A percentile compares a stretch with the other conserved stretches of the same genome.
Conservation (phyloP, 2,329 filamentous ascomycete species). For the Exophiala sp. region DNA sequence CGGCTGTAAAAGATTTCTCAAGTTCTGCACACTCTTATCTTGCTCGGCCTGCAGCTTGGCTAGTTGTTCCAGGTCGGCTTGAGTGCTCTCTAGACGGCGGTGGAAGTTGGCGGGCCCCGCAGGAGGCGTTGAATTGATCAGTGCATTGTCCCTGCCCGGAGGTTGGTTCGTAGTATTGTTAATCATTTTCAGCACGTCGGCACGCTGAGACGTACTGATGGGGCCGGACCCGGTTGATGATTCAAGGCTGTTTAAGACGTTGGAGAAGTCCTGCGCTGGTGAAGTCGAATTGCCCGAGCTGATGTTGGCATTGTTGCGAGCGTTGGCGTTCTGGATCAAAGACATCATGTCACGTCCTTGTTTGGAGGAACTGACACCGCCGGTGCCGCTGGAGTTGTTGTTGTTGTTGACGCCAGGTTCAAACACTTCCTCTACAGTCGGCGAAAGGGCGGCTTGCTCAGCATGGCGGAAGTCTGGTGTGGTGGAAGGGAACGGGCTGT, state of each 20-base stretch:
- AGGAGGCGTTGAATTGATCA: conserved; percentile 51
- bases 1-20: conserved; percentile 68
- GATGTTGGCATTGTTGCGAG: conserved; percentile 31
- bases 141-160: conserved; percentile 50
- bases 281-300: conserved; percentile 31
- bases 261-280: conserved; percentile 40
- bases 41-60: conserved; percentile 75
- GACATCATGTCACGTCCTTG: conserved; percentile 44
- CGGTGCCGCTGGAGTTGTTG: conserved; percentile 7
- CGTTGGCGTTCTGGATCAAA: conserved; percentile 44
- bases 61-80: conserved; percentile 70
- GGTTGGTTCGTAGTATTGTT: conserved; percentile 41
- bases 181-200: conserved; percentile 45
- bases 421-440: conserved; percentile 42
- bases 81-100: conserved; percentile 55
- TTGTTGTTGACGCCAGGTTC: conserved; percentile 31
- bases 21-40: conserved; percentile 65
- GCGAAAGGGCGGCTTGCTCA: conserved; percentile 20
- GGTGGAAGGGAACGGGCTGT: conserved; percentile 25
- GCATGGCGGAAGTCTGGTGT: conserved; percentile 1
- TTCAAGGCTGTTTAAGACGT: conserved; percentile 43
- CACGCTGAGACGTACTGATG: conserved; percentile 42
- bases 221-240: conserved; percentile 39
- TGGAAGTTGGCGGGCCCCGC: conserved; percentile 48
- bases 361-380: conserved; percentile 25